Evolutionary conservation across 352 stramenopile species (phyloP).

Genomic region (Globisporangium canariense): DNA sequence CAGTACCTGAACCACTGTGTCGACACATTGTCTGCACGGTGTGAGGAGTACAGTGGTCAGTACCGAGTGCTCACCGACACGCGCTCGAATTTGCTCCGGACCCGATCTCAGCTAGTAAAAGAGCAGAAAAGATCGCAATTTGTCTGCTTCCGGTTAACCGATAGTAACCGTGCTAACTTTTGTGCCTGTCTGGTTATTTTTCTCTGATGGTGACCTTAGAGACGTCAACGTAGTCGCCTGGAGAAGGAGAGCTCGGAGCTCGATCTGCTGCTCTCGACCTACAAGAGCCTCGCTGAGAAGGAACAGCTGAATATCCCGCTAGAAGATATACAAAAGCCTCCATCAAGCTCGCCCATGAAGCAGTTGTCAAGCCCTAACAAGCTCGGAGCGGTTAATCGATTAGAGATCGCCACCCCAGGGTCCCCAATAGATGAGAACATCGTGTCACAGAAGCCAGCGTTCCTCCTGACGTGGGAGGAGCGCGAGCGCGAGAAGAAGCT

Average conservation of each 20-base stretch:
- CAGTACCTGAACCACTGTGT: conserved; percentile 75
- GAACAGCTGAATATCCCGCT: conserved; percentile 7
- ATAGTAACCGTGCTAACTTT: background rate
- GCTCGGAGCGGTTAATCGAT: background rate
- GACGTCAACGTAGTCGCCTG: conserved; percentile 33
- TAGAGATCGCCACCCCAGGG: background rate
- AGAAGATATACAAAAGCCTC: background rate
- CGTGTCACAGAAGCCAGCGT: conserved; percentile 37
- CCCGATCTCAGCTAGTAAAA: conserved; percentile 30
- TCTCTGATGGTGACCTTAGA: conserved; percentile 19
- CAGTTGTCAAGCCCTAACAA: background rate
- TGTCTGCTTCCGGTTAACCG: background rate
- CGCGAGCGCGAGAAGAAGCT: conserved; percentile 49
- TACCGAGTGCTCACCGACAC: conserved; percentile 21
- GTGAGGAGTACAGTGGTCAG: conserved; percentile 40
- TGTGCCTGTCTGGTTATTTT: background rate
- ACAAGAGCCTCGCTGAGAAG: conserved; percentile 45
- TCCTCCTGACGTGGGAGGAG: conserved; percentile 77
- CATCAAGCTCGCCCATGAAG: background rate
- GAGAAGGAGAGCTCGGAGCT: conserved; percentile 54
- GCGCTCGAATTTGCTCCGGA: conserved; percentile 17
- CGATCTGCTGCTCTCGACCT: conserved; percentile 48
- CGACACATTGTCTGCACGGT: conserved; percentile 29
- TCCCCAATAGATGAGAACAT: background rate
- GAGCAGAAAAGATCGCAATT: background rate